A percentile compares a stretch with the other conserved stretches of the same genome.
Conservation (phyloP, 208 protist genomes). For the Crithidia fasciculata region DNA sequence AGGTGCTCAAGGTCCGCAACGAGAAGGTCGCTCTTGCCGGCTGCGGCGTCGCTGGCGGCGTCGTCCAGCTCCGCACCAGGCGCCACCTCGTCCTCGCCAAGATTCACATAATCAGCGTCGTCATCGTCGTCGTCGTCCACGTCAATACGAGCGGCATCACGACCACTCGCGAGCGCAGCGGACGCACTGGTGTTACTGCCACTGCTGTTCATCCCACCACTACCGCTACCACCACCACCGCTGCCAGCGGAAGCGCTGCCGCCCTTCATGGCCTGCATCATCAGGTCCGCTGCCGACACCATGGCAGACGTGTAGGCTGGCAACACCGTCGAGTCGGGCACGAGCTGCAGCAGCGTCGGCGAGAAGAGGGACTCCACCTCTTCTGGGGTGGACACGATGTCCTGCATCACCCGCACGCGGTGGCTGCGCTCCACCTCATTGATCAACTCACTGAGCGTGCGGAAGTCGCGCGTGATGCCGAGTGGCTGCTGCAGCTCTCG, state of each 20-base stretch:
- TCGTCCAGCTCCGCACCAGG: constrained; percentile 70
- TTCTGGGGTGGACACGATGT: constrained; percentile 68
- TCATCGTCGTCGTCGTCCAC: constrained; percentile 26
- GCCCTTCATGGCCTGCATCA: constrained; percentile 66
- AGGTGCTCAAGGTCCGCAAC: constrained; percentile 57
- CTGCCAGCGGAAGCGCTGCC: constrained; percentile 12
- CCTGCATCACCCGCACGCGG: constrained; percentile 71
- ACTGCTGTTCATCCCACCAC: neutral
- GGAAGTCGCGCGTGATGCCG: constrained; percentile 66
- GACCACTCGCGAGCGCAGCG: neutral
- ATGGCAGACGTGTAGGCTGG: constrained; percentile 69
- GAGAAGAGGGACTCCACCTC: constrained; percentile 83
- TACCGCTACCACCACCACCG: neutral
- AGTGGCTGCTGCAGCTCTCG: constrained; percentile 62
- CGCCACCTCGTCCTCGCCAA: constrained; percentile 43
- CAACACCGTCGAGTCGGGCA: constrained; percentile 82
- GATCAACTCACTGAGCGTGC: constrained; percentile 77
- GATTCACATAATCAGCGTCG: constrained; percentile 38
- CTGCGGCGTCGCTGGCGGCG: constrained; percentile 36
- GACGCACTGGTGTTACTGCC: neutral
- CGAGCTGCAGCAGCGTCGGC: constrained; percentile 80
- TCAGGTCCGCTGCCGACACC: constrained; percentile 67
- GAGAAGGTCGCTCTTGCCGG: constrained; percentile 10
- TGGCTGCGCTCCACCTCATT: constrained; percentile 63
- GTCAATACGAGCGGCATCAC: neutral